Conservation (phyloP, 257 asterid species). For the Primulina huaijiensis region DNA sequence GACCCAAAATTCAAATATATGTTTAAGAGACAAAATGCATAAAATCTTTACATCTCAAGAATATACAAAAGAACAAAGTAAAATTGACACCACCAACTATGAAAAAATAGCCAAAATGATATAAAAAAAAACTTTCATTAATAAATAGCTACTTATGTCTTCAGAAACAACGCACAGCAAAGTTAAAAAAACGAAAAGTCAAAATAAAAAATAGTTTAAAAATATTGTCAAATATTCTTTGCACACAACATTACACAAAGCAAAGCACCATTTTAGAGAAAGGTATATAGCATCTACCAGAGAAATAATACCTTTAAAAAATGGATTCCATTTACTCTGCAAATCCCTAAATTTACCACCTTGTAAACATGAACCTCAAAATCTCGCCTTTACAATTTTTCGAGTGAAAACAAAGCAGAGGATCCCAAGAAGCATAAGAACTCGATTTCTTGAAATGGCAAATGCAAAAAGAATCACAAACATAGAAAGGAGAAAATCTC, state of each 20-base stretch:
- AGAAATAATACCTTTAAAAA: constrained; percentile 25
- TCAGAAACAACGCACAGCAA: constrained; percentile 12
- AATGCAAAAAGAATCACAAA: background rate
- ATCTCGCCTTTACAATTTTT: background rate
- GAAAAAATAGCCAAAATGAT: background rate
- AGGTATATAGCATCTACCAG: constrained; percentile 48
- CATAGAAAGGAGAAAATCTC: too few species aligned
- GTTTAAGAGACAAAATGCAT: constrained; percentile 13
- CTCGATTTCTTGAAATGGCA: background rate
- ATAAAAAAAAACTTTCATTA: background rate
- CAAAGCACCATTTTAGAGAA: constrained; percentile 42
- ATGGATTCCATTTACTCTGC: constrained; percentile 22
- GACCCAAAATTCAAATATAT: constrained; percentile 19
- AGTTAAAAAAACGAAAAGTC: background rate
- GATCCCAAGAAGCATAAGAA: background rate
- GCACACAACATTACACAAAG: constrained; percentile 40
- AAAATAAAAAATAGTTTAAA: constrained; percentile 14
- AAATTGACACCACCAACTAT: constrained; percentile 25
- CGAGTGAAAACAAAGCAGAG: background rate
- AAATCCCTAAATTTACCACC: background rate
- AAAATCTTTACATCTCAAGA: constrained; percentile 29
- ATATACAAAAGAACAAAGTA: constrained; percentile 8
- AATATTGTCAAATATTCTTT: constrained; percentile 41
- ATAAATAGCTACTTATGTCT: constrained; percentile 19
- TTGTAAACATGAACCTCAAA: background rate